A percentile compares a stretch with the other conserved stretches of the same genome.
phyloP scores from a whole-genome alignment of 169 alveolate species.

The Plasmodium cynomolgi region DNA sequence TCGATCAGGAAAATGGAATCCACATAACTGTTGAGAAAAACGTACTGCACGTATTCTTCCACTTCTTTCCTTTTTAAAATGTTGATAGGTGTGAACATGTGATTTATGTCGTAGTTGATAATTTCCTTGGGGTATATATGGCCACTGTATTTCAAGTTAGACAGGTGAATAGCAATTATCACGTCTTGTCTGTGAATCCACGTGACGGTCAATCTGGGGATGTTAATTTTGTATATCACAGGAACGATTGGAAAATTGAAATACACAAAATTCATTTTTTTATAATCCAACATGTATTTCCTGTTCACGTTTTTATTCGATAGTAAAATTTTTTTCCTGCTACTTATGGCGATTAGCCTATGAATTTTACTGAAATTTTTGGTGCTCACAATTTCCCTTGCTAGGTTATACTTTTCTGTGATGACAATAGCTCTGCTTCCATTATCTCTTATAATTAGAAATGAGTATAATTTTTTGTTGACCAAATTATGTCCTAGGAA shows the following conservation, averaged over 20 bases:
- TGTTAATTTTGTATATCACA: slow-evolving; percentile 73
- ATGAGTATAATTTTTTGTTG: slow-evolving; percentile 47
- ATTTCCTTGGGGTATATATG: slow-evolving; percentile 75
- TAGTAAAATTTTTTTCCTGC: slow-evolving; percentile 28
- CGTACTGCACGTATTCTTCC: slow-evolving; percentile 51
- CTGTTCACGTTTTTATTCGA: slow-evolving; percentile 19
- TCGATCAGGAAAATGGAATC: slow-evolving; percentile 77
- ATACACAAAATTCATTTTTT: slow-evolving; percentile 51
- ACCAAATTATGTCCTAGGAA: slow-evolving; percentile 36
- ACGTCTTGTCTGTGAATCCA: slow-evolving; percentile 81
- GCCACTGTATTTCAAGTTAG: slow-evolving; percentile 69
- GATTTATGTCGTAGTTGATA: slow-evolving; percentile 11
- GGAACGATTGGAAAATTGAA: slow-evolving; percentile 71
- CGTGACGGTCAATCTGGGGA: slow-evolving; percentile 83
- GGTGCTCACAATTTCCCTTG: slow-evolving; percentile 61
- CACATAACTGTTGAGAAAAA: slow-evolving; percentile 73
- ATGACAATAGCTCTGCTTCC: slow-evolving; percentile 75
- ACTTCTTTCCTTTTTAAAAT: slow-evolving; percentile 58
- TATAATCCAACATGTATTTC: slow-evolving; percentile 41
- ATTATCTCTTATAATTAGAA: slow-evolving; percentile 68
- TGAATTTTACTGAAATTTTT: slow-evolving; percentile 71
- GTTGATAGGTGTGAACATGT: slow-evolving; percentile 36
- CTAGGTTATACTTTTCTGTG: slow-evolving; percentile 63
- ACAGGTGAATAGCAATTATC: slow-evolving; percentile 81
- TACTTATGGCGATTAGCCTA: slow-evolving; percentile 43